Percentiles rank a stretch among this genome's conserved stretches.
Conservation (phyloP, 148 eudicot genomes). For the Pharnaceum exiguum region DNA sequence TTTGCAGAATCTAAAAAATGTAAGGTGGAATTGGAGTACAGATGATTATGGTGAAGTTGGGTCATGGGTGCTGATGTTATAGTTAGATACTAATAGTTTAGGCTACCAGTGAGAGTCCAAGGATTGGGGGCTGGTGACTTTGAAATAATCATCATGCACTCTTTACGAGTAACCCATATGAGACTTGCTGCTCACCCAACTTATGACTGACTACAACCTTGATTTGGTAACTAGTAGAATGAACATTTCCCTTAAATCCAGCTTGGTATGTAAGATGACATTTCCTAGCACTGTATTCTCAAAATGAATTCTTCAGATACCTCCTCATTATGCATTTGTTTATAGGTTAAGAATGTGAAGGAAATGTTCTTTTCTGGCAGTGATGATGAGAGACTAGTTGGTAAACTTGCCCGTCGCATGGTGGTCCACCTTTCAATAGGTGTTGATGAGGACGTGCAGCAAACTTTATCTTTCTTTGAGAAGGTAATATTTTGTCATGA, state of each 20-base stretch:
- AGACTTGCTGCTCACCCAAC: no score
- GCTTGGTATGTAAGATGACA: not conserved
- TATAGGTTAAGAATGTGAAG: constrained; percentile 73
- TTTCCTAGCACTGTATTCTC: not conserved
- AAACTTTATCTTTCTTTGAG: constrained; percentile 73
- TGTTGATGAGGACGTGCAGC: constrained; percentile 77
- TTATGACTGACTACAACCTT: no score
- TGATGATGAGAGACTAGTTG: constrained; percentile 37
- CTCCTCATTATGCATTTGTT: constrained; percentile 29
- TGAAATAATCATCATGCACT: no score
- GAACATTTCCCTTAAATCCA: not conserved
- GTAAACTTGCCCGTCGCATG: constrained; percentile 66
- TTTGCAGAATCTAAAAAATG: no score
- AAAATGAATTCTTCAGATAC: not conserved
- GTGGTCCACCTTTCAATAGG: constrained; percentile 68
- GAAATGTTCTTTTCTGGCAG: constrained; percentile 66
- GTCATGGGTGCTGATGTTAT: no score
- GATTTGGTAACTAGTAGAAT: no score
- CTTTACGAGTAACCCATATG: no score
- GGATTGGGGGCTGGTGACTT: no score
- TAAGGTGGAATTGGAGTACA: no score
- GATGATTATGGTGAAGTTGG: no score
- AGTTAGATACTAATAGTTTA: no score
- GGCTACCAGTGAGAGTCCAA: no score
- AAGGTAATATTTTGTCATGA: constrained; percentile 41